Evolutionary conservation across 2,329 filamentous ascomycete species (phyloP).

Genomic region (Venturia carpophila): DNA sequence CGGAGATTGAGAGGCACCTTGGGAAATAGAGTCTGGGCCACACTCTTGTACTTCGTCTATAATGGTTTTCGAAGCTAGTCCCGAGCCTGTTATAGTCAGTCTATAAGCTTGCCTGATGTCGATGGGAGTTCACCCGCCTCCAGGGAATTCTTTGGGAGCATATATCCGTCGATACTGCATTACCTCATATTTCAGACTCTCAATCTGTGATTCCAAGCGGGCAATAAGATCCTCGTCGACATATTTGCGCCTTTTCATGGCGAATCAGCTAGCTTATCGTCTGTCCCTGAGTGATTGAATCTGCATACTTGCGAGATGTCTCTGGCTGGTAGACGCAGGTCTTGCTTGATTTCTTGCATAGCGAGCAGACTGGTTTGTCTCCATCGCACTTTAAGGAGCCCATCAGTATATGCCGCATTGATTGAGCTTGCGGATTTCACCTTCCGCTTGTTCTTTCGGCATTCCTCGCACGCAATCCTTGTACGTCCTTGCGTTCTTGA

Average conservation of each 20-base stretch:
- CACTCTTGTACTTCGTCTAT: background rate
- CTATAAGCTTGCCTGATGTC: background rate
- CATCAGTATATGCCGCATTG: background rate
- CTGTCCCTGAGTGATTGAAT: background rate
- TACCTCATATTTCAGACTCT: conserved; percentile 3
- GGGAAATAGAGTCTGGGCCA: background rate
- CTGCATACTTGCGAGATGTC: background rate
- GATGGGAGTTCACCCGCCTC: background rate
- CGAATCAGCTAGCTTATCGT: background rate
- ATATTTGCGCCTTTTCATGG: background rate
- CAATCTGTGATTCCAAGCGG: background rate
- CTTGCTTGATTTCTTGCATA: conserved; percentile 8
- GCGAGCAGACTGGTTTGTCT: background rate
- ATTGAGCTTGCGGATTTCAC: background rate
- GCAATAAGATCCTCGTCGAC: background rate
- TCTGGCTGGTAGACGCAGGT: background rate
- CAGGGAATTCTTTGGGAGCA: conserved; percentile 6
- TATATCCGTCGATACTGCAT: conserved; percentile 10
- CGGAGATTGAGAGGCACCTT: background rate
- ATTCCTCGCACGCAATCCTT: conserved; percentile 9
- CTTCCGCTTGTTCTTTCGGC: conserved; percentile 12
- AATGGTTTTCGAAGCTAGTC: conserved; percentile 1
- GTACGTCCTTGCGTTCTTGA: background rate
- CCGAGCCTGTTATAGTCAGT: background rate
- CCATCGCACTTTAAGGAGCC: background rate